Conservation (phyloP, 2,329 filamentous ascomycete species). For the Pezicula neosporulosa region DNA sequence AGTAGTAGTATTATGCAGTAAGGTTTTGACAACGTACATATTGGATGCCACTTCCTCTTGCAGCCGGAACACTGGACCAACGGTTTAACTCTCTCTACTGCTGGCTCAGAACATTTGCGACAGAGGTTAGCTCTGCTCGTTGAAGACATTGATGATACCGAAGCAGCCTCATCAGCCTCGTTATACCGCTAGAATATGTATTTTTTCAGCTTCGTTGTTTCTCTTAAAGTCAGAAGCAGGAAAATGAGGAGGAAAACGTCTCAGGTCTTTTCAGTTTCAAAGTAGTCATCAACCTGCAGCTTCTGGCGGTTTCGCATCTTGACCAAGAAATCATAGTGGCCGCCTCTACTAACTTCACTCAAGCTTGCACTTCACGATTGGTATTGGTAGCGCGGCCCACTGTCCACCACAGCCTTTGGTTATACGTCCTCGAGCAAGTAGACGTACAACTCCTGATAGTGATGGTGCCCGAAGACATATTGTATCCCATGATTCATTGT, state of each 20-base stretch:
- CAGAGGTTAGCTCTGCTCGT: slow-evolving; percentile 12
- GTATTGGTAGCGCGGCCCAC: slow-evolving; percentile 5
- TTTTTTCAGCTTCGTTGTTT: slow-evolving; percentile 7
- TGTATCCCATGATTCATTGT: slow-evolving; percentile 26
- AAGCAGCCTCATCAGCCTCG: slow-evolving; percentile 18
- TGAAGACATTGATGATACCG: slow-evolving; percentile 18
- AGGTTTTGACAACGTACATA: neutral
- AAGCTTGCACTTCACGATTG: slow-evolving; percentile 2
- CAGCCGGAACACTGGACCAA: slow-evolving; percentile 17
- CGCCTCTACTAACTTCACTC: slow-evolving; percentile 13
- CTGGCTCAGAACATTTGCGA: slow-evolving; percentile 13
- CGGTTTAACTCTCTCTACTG: slow-evolving; percentile 6
- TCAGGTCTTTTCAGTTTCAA: slow-evolving; percentile 78
- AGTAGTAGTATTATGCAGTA: neutral
- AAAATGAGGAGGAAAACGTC: slow-evolving; percentile 27
- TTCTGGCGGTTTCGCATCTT: slow-evolving; percentile 28
- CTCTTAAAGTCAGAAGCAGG: slow-evolving; percentile 6
- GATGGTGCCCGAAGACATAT: slow-evolving; percentile 30
- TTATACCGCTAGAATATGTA: neutral
- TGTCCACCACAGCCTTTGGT: slow-evolving; percentile 62
- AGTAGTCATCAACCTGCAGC: slow-evolving; percentile 34
- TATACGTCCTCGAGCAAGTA: slow-evolving; percentile 39
- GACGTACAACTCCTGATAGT: slow-evolving; percentile 51
- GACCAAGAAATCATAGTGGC: slow-evolving; percentile 3
- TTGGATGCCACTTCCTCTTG: slow-evolving; percentile 12